Base-by-base conservation (phyloP, 2,329 filamentous ascomycete genomes). In the Paecilomyces variotii region DNA sequence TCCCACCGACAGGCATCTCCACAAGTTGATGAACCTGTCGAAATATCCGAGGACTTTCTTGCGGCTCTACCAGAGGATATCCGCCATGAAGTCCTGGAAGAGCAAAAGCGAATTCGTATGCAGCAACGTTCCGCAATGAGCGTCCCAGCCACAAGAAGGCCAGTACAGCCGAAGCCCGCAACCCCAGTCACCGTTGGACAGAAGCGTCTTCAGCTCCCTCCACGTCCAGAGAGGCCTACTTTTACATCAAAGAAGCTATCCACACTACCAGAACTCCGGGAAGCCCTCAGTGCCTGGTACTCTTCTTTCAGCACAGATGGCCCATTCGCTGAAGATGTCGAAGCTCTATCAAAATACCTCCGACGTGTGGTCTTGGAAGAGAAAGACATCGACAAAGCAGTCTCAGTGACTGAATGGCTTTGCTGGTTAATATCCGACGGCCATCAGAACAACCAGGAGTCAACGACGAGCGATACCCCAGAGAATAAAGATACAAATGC, bases 21-120 rank as follows among this genome's bases (percentile, higher is more conserved):
- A 1, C 62, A 68, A 9, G 58, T 64, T 4, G 63, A 76, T 4
- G 67, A 68, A 6, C 59, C 62, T 35, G 65, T 64, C 14, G 73
- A 70, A 54, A 72, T 90, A 2, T 87, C 90, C 59, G 78, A 83
- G 0, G 85, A 87, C 0, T 92, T 97, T 67, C 84, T 97, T 2
- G 85, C 87, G 0, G 91, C 91, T 14, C 79, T 97, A 0, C 93
- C 93, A 0, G 86, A 89, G 63, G 90, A 96, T 53, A 83, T 96
- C 53, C 85, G 89, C 11, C 79, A 77, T 14, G 92, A 97, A 73
- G 81, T 97, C 5, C 73, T 96, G 1, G 86, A 84, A 24, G 89
- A 96, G 66, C 87, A 92, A 67, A 82, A 80, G 34, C 82, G 82
- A 24, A 73, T 76, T 24, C 84, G 80, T n/a, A 77, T 87, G 24